Evolutionary conservation across 148 eudicot genomes (phyloP).

Genomic region (Simmondsia chinensis): DNA sequence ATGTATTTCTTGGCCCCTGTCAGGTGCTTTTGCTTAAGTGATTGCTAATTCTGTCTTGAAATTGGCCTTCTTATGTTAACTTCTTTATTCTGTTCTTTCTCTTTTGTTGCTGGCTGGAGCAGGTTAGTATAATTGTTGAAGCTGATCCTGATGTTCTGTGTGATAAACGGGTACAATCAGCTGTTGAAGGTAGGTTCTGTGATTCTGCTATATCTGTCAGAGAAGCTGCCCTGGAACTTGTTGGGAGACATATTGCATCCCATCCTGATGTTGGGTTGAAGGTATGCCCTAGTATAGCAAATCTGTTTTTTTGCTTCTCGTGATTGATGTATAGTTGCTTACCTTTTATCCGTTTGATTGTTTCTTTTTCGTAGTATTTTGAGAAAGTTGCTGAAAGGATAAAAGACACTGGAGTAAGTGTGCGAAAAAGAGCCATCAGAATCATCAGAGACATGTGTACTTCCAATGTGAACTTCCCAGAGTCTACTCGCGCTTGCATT

Average conservation of each 20-base stretch:
- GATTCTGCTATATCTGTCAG: slow-evolving; percentile 92
- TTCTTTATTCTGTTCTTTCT: slow-evolving; percentile 1
- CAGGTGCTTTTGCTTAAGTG: background rate
- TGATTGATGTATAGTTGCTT: slow-evolving; percentile 6
- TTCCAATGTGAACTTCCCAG: slow-evolving; percentile 59
- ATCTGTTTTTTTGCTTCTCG: slow-evolving; percentile 2
- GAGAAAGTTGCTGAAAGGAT: slow-evolving; percentile 92
- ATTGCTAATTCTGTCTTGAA: no score
- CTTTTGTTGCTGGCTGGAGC: slow-evolving; percentile 18
- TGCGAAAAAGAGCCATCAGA: slow-evolving; percentile 90
- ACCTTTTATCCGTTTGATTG: slow-evolving; percentile 4
- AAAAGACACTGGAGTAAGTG: slow-evolving; percentile 93
- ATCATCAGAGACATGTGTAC: slow-evolving; percentile 93
- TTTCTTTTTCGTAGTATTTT: slow-evolving; percentile 52
- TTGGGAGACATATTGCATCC: slow-evolving; percentile 93
- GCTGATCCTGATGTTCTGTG: slow-evolving; percentile 98
- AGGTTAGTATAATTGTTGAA: slow-evolving; percentile 96
- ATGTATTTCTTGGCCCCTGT: background rate
- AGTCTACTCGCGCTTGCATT: slow-evolving; percentile 70
- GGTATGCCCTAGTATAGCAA: slow-evolving; percentile 30
- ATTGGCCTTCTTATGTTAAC: background rate
- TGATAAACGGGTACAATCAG: slow-evolving; percentile 74
- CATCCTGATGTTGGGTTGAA: slow-evolving; percentile 96
- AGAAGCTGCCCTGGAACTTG: slow-evolving; percentile 98
- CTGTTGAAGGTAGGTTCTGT: slow-evolving; percentile 96